Conservation (phyloP, 345 rosid species). For the Atalantia buxifolia region DNA sequence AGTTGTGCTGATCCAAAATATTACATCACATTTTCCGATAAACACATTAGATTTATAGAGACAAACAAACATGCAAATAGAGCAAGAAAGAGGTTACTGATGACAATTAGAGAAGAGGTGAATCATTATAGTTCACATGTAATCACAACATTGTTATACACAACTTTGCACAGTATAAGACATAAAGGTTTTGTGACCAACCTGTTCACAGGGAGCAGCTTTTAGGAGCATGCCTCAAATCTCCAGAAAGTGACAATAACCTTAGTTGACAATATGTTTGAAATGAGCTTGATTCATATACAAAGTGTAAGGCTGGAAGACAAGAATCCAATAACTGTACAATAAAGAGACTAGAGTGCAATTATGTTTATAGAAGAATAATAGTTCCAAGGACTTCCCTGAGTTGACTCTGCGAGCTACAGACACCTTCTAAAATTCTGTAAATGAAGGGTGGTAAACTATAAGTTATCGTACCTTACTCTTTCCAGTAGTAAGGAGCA, state of each 20-base stretch:
- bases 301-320: not conserved
- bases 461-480: constrained; percentile 16
- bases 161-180: not conserved
- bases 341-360: not conserved
- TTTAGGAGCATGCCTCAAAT: not conserved
- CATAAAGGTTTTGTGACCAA: not conserved
- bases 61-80: not conserved
- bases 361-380: not conserved
- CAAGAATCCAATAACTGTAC: not conserved
- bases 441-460: not conserved
- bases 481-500: constrained; percentile 34
- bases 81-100: not conserved
- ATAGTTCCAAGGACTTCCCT: not conserved
- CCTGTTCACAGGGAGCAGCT: not conserved
- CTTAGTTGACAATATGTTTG: not conserved
- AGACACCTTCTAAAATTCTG: not conserved
- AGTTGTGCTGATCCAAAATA: not conserved
- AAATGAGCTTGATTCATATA: not conserved
- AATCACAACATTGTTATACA: not conserved
- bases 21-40: not conserved
- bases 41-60: not conserved
- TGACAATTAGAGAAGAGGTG: not conserved
- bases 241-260: not conserved
- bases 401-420: not conserved
- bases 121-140: not conserved